phyloP scores from a whole-genome alignment of 2,329 filamentous ascomycete species.

The Cytospora paraplurivora region DNA sequence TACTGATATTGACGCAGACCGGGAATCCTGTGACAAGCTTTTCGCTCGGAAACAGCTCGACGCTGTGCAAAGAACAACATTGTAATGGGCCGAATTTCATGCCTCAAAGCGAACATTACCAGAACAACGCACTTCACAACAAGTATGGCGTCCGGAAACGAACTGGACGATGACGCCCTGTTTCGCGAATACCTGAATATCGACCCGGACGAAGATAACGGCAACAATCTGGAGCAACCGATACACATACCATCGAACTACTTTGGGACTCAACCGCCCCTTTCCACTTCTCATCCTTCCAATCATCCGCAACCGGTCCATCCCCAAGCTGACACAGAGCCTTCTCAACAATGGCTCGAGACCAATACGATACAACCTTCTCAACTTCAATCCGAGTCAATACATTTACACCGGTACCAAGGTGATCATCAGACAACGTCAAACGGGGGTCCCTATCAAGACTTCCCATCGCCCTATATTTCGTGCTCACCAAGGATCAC shows the following conservation, averaged over 20 bases:
- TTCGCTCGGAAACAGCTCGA: not conserved
- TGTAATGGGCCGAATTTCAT: not conserved
- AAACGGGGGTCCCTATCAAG: not conserved
- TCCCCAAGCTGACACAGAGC: not conserved
- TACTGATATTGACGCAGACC: not conserved
- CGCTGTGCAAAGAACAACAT: not conserved
- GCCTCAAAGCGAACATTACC: not conserved
- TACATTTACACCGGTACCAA: not conserved
- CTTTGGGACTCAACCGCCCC: not conserved
- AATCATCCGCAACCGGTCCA: not conserved
- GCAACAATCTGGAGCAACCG: not conserved
- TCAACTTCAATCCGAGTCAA: not conserved
- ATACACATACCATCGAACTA: not conserved
- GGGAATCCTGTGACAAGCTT: not conserved
- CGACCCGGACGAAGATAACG: not conserved
- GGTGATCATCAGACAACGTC: not conserved
- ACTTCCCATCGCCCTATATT: not conserved
- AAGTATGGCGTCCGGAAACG: not conserved
- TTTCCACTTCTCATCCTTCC: not conserved
- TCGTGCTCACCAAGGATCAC: not conserved
- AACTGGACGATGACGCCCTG: not conserved
- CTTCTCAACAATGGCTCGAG: not conserved
- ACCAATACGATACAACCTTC: not conserved
- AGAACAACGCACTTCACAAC: not conserved
- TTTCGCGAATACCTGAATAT: not conserved